Evolutionary conservation across 2,329 filamentous ascomycete genomes (phyloP), one percentile per base, ranked within the genome.

Genomic region (Diplodia corticola): DNA sequence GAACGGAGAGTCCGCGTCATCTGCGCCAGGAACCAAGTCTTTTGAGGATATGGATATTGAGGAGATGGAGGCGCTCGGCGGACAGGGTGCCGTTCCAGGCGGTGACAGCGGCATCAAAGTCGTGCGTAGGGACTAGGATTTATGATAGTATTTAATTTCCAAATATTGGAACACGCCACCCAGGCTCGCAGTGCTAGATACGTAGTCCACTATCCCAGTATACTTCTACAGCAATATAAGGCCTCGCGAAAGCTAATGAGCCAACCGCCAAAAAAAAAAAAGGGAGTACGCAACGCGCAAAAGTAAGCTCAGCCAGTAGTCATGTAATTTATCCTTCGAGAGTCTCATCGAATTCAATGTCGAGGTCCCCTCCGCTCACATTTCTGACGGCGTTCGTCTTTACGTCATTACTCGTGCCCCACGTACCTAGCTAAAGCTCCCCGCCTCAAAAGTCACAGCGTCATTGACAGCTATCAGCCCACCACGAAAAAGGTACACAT

Each of bases 81-180:
- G 67, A 68, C 67, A 63, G 22, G 60, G 55, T 6, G 71, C 73
- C 46, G 26, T 35, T 35, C 28, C 26, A 33, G 57, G 44, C 22
- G 44, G 55, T 2, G 85, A 88, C 73, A 87, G 84, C 72, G 90
- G 91, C 53, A 86, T 95, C 68, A 92, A 89, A 73, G 85, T 94
- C 67, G 81, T 89, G 69, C 87, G 88, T 72, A 92, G 88, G 67
- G 72, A 69, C 40, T 70, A 57, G 67, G 49, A 30, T 26, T 7
- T 9, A 35, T 9, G 44, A n/a, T 22, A 5, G 22, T 4, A 20
- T 20, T 20, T 28, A 24, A 17, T n/a, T 60, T 26, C 3, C 17
- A 44, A 20, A 20, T 20, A 20, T 44, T 20, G 17, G n/a, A 20
- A 20, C 4, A 44, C 17, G 6, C 13, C 5, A 44, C 9, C 35